These are phyloP conservation scores for Lippia alba DNA, from an alignment of 305 asterid species.

Conservation along the genomic window DNA sequence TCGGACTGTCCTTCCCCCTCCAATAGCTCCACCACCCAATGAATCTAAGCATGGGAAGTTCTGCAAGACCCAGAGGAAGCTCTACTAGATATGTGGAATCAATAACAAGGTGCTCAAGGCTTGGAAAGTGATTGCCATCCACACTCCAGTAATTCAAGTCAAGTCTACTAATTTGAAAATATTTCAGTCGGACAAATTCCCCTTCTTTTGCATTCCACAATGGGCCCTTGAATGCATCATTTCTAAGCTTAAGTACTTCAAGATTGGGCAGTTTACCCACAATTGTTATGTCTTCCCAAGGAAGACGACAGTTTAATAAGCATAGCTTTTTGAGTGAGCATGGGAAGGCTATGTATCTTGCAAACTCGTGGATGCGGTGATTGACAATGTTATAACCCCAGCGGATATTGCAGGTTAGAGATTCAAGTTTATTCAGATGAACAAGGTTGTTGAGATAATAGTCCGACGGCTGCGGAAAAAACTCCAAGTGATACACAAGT, in stretches of 20 bases:
- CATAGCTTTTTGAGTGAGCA: conserved; percentile 27
- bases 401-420: neutral
- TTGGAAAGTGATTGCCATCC: conserved; percentile 18
- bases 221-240: neutral
- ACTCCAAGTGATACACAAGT: neutral
- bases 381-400: neutral
- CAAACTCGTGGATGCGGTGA: neutral
- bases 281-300: conserved; percentile 15
- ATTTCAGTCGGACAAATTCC: conserved; percentile 1
- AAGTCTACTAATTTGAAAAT: neutral
- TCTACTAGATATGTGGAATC: neutral
- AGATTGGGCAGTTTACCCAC: conserved; percentile 29
- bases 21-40: too few species aligned
- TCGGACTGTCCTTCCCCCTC: too few species aligned
- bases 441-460: neutral
- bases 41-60: too few species aligned
- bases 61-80: too few species aligned
- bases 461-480: too few species aligned
- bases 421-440: neutral
- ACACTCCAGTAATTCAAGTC: conserved; percentile 5
- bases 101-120: conserved; percentile 27
- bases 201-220: conserved; percentile 27
- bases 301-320: neutral
- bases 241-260: conserved; percentile 20
- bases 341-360: neutral